Conservation (phyloP, 495 filamentous ascomycete species). For the Lasiosphaeria hispida region DNA sequence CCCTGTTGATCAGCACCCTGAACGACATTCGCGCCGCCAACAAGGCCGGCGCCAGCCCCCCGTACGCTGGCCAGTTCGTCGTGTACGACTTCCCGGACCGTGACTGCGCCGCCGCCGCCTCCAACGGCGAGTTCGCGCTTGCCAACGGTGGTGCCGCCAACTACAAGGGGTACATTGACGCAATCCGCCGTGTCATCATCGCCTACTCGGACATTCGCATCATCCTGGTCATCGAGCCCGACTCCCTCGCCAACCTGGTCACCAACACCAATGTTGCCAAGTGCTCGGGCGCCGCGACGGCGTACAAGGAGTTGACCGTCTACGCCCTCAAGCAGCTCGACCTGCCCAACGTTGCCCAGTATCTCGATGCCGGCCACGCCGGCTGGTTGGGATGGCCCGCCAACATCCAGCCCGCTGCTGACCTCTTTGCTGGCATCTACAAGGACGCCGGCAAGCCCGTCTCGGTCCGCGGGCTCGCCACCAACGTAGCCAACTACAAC, state of each 20-base stretch:
- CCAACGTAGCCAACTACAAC: constrained; percentile 83
- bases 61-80: constrained; percentile 49
- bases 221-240: constrained; percentile 65
- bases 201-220: constrained; percentile 53
- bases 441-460: constrained; percentile 61
- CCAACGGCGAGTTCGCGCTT: constrained; percentile 70
- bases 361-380: constrained; percentile 76
- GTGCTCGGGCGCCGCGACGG: constrained; percentile 58
- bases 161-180: constrained; percentile 73
- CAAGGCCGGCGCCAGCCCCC: constrained; percentile 47
- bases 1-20: constrained; percentile 51
- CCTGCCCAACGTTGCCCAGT: constrained; percentile 77
- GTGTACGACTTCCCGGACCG: constrained; percentile 76
- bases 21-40: constrained; percentile 56
- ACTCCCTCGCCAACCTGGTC: constrained; percentile 76
- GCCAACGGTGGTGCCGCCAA: constrained; percentile 52
- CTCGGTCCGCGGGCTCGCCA: constrained; percentile 68
- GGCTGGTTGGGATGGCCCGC: constrained; percentile 83
- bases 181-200: constrained; percentile 56
- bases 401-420: constrained; percentile 69
- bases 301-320: constrained; percentile 65
- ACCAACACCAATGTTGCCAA: constrained; percentile 67
- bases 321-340: constrained; percentile 71
- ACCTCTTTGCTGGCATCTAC: constrained; percentile 65
- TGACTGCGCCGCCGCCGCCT: constrained; percentile 73